These are phyloP conservation scores for Backusella tuberculispora DNA, from an alignment of 192 early-diverging fungal species.

Conservation along the genomic window DNA sequence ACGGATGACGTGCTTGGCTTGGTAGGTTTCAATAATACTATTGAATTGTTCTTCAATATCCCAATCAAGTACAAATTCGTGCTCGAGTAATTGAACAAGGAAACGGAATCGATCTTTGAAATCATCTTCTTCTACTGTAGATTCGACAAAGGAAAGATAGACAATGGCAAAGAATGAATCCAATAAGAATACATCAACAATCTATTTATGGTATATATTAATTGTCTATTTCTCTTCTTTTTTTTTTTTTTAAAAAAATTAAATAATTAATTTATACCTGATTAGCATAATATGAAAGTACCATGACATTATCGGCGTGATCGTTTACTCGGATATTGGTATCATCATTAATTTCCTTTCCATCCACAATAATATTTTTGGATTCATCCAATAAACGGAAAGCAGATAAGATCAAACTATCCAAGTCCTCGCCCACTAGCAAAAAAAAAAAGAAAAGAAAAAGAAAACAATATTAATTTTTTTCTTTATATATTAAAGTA, in stretches of 20 bases:
- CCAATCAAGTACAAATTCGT: constrained; percentile 40
- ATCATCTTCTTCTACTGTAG: constrained; percentile 28
- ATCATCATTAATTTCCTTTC: constrained; percentile 41
- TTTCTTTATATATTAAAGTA: not conserved
- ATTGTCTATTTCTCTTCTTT: not conserved
- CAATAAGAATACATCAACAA: constrained; percentile 34
- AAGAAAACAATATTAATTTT: not conserved
- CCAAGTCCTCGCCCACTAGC: constrained; percentile 44
- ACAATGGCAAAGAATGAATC: constrained; percentile 44
- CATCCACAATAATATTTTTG: constrained; percentile 43
- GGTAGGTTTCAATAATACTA: constrained; percentile 19
- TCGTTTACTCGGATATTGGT: constrained; percentile 42
- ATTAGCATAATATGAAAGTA: constrained; percentile 43
- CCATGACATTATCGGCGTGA: constrained; percentile 47
- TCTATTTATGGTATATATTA: not conserved
- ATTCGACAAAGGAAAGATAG: constrained; percentile 33
- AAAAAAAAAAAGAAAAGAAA: not conserved
- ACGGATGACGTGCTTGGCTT: constrained; percentile 16
- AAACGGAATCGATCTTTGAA: constrained; percentile 43
- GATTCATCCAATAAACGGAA: constrained; percentile 37
- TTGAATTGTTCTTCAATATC: constrained; percentile 40
- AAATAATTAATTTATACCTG: too few relatives aligned
- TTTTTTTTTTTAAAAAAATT: not conserved
- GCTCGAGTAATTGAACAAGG: constrained; percentile 40
- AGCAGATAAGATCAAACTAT: constrained; percentile 32